Evolutionary conservation across 2,329 filamentous ascomycete species (phyloP).

Genomic region (Clonostachys solani): DNA sequence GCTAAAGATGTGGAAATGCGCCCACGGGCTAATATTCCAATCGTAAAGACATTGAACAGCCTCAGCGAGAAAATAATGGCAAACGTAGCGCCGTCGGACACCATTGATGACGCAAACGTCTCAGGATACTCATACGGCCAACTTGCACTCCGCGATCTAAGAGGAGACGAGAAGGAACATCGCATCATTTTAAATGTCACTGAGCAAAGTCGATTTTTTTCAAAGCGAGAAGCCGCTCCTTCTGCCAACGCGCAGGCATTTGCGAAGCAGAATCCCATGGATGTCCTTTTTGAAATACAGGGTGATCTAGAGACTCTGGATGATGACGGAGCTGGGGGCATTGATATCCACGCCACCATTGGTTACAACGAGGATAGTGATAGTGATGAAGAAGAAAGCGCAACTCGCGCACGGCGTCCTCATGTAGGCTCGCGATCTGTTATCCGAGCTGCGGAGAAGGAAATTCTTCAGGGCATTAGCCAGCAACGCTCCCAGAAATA

Average conservation of each 20-base stretch:
- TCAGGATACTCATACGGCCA: conserved; percentile 59
- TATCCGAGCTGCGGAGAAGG: conserved; percentile 57
- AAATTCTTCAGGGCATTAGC: conserved; percentile 61
- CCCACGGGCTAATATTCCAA: conserved; percentile 75
- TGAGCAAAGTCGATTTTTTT: conserved; percentile 81
- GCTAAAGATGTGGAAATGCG: conserved; percentile 88
- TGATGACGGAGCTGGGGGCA: conserved; percentile 40
- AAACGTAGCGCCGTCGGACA: conserved; percentile 76
- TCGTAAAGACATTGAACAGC: conserved; percentile 83
- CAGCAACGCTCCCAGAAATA: conserved; percentile 57
- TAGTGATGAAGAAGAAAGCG: conserved; percentile 43
- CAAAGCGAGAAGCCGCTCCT: conserved; percentile 46
- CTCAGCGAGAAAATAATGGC: conserved; percentile 92
- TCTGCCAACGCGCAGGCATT: conserved; percentile 49
- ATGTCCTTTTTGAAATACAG: conserved; percentile 63
- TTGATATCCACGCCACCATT: conserved; percentile 60
- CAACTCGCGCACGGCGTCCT: conserved; percentile 19
- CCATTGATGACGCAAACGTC: conserved; percentile 47
- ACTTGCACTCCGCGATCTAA: conserved; percentile 75
- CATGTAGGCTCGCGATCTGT: conserved; percentile 69
- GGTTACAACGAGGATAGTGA: conserved; percentile 68
- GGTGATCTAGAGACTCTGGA: conserved; percentile 53
- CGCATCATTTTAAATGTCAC: conserved; percentile 83
- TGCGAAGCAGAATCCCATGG: conserved; percentile 63
- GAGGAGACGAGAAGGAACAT: conserved; percentile 67